These are phyloP conservation scores for Marasmius tenuissimus DNA, from an alignment of 1,284 basidiomycete species.

Conservation along the genomic window DNA sequence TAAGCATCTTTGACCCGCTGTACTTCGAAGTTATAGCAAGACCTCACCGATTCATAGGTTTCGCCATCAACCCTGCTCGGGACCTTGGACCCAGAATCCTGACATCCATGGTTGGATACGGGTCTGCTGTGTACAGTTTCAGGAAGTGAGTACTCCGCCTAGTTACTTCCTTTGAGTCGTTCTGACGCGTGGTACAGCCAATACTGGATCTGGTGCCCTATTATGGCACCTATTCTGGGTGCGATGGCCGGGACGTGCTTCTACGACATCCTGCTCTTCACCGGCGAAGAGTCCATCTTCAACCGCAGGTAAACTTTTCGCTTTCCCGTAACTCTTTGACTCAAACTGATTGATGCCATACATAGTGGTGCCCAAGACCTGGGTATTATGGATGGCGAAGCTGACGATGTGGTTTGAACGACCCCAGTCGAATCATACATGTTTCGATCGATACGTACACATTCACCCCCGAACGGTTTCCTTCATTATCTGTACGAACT, in stretches of 20 bases:
- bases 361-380: neutral
- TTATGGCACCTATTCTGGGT: conserved; percentile 35
- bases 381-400: neutral
- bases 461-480: neutral
- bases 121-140: conserved; percentile 30
- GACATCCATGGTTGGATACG: conserved; percentile 47
- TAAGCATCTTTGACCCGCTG: neutral
- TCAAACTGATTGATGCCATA: neutral
- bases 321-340: neutral
- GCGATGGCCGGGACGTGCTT: conserved; percentile 32
- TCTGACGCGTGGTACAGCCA: conserved; percentile 23
- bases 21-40: neutral
- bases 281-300: conserved; percentile 27
- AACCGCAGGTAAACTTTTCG: conserved; percentile 1
- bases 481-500: neutral
- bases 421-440: neutral
- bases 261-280: conserved; percentile 37
- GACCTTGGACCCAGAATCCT: conserved; percentile 50
- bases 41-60: conserved; percentile 21
- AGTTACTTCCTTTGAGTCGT: neutral
- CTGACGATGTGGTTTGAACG: neutral
- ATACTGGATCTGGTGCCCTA: conserved; percentile 53
- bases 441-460: too few species aligned
- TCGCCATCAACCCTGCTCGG: conserved; percentile 50
- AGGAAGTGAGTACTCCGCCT: conserved; percentile 21